phyloP scores from a whole-genome alignment of 1,284 basidiomycete species.

The Irpex lacteus region DNA sequence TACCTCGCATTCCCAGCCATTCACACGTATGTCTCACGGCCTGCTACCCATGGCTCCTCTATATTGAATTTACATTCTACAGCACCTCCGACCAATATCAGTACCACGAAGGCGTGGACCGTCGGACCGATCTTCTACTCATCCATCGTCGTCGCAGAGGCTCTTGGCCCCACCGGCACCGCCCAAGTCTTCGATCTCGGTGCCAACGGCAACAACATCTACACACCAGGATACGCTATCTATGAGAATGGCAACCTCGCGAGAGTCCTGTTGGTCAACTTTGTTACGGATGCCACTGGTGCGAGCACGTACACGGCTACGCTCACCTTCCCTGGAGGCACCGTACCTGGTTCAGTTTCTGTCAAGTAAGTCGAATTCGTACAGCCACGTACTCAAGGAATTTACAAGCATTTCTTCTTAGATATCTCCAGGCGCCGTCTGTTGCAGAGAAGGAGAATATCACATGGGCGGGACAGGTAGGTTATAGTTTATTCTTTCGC shows the following conservation, averaged over 20 bases:
- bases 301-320: constrained; percentile 46
- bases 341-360: constrained; percentile 40
- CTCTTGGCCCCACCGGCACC: constrained; percentile 57
- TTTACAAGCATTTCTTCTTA: constrained; percentile 21
- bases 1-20: constrained; percentile 26
- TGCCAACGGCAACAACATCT: constrained; percentile 45
- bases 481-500: not conserved
- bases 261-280: constrained; percentile 69
- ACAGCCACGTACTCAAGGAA: not conserved
- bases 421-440: constrained; percentile 48
- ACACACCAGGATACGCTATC: constrained; percentile 70
- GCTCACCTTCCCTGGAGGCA: constrained; percentile 39
- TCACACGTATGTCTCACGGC: constrained; percentile 40
- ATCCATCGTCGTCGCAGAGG: constrained; percentile 64
- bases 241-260: constrained; percentile 59
- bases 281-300: constrained; percentile 48
- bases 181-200: constrained; percentile 58
- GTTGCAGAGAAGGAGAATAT: constrained; percentile 67
- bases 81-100: constrained; percentile 62
- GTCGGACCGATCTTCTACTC: constrained; percentile 70
- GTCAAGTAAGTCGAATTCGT: constrained; percentile 42
- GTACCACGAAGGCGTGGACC: constrained; percentile 57
- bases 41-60: not conserved
- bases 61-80: constrained; percentile 13
- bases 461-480: constrained; percentile 58